Base-by-base conservation (phyloP, 2,329 filamentous ascomycete genomes). In the Immersiporthe knoxdaviesiana region DNA sequence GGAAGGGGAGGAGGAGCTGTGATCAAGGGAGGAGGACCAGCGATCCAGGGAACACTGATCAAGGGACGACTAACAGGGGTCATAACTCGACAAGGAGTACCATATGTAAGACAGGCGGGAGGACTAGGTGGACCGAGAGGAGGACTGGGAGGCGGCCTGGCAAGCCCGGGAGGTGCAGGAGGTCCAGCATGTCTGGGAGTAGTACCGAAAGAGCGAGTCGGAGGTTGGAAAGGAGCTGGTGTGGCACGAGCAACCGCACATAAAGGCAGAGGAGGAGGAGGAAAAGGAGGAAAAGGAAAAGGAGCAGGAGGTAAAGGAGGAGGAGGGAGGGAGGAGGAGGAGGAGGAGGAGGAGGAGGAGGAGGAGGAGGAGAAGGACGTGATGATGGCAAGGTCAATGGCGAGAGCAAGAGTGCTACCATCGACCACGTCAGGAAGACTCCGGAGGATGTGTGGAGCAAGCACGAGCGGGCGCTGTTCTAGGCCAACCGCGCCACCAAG, bases 401-500 rank as follows among this genome's bases (percentile, higher is more conserved):
- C 21, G 44, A 47, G 6, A 35, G 16, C n/a, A 39, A 37, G 3
- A 50, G 64, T 3, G 58, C 32, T 12, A 39, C 10, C n/a, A 30
- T 30, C 3, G 61, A 24, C 21, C 58, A 56, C 27, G 24, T 60
- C 39, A 52, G 56, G 12, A 68, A 64, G 61, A 54, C 58, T 2
- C 61, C 66, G 5, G 68, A 60, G 65, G 44, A 61, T 21, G 62
- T 60, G 44, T 70, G 61, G 61, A 41, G 61, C 61, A 61, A 61
- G 61, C 27, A 35, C 39, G 52, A 41, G 21, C 44, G 11, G 27
- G 63, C 47, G n/a, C n/a, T 39, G 7, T 24, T 35, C 5, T 65
- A 39, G 35, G 30, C 27, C 24, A 35, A 39, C 10, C 7, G 18
- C 21, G 21, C 44, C 21, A 47, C 44, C 18, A 47, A 21, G 1